Conservation (phyloP, 2,329 filamentous ascomycete genomes). For the Cladophialophora psammophila region DNA sequence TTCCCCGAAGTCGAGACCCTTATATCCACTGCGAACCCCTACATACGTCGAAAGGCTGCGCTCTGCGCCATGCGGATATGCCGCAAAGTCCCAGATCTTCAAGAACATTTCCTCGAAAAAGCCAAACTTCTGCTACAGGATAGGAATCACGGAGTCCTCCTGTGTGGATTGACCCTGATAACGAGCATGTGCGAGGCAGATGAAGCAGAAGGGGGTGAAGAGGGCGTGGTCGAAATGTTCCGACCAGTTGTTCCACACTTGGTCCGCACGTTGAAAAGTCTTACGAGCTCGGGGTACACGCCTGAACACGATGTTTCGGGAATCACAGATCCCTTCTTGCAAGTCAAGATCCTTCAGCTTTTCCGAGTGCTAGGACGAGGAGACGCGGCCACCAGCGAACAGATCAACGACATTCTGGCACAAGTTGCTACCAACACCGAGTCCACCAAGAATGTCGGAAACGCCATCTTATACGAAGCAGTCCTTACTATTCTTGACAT, state of each 20-base stretch:
- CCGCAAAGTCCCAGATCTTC: slow-evolving; percentile 94
- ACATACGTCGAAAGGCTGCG: slow-evolving; percentile 94
- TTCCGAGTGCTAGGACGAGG: slow-evolving; percentile 86
- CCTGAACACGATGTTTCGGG: slow-evolving; percentile 98
- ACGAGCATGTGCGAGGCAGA: slow-evolving; percentile 94
- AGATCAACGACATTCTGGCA: slow-evolving; percentile 97
- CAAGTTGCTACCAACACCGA: slow-evolving; percentile 98
- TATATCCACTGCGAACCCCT: slow-evolving; percentile 93
- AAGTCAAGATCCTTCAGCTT: slow-evolving; percentile 92
- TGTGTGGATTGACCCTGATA: slow-evolving; percentile 90
- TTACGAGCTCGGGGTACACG: slow-evolving; percentile 94
- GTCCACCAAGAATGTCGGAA: slow-evolving; percentile 97
- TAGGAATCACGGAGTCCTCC: slow-evolving; percentile 91
- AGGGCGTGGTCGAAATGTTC: slow-evolving; percentile 89
- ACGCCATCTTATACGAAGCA: slow-evolving; percentile 96
- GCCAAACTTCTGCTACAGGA: slow-evolving; percentile 86
- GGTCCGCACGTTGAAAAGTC: slow-evolving; percentile 87
- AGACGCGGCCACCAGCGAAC: slow-evolving; percentile 86
- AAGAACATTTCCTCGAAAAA: slow-evolving; percentile 97
- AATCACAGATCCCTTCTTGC: slow-evolving; percentile 95
- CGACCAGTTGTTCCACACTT: slow-evolving; percentile 82
- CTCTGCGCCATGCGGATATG: slow-evolving; percentile 99
- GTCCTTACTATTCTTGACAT: slow-evolving; percentile 98
- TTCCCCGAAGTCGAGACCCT: slow-evolving; percentile 95
- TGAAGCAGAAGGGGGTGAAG: slow-evolving; percentile 82